Evolutionary conservation across 2,329 filamentous ascomycete species (phyloP).

Genomic region (Calcarisporium arbuscula): DNA sequence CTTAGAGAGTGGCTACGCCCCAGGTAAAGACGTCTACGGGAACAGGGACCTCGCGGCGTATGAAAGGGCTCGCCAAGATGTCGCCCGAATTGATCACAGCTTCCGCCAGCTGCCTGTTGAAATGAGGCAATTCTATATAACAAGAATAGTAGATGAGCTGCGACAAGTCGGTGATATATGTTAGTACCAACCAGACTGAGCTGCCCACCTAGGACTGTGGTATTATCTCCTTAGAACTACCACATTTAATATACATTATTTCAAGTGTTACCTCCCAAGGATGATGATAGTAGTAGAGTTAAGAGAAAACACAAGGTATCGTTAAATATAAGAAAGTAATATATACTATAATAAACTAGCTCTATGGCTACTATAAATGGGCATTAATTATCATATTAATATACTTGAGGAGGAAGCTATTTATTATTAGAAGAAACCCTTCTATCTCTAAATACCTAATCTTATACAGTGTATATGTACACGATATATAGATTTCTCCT

Average conservation of each 20-base stretch:
- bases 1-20: constrained; percentile 59
- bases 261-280: background rate
- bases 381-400: background rate
- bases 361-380: background rate
- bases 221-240: background rate
- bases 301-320: no score
- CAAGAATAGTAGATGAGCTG: constrained; percentile 65
- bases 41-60: constrained; percentile 82
- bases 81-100: constrained; percentile 57
- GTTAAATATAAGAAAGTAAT: background rate
- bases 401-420: background rate
- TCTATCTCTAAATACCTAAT: background rate
- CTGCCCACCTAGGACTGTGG: background rate
- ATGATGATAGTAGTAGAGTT: background rate
- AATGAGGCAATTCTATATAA: constrained; percentile 68
- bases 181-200: background rate
- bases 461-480: background rate
- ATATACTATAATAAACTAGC: background rate
- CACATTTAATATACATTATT: background rate
- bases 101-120: constrained; percentile 61
- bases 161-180: constrained; percentile 6
- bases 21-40: constrained; percentile 78
- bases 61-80: constrained; percentile 69
- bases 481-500: background rate
- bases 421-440: background rate